Conservation (phyloP, 495 filamentous ascomycete genomes). For the Aspergillus heteromorphus region DNA sequence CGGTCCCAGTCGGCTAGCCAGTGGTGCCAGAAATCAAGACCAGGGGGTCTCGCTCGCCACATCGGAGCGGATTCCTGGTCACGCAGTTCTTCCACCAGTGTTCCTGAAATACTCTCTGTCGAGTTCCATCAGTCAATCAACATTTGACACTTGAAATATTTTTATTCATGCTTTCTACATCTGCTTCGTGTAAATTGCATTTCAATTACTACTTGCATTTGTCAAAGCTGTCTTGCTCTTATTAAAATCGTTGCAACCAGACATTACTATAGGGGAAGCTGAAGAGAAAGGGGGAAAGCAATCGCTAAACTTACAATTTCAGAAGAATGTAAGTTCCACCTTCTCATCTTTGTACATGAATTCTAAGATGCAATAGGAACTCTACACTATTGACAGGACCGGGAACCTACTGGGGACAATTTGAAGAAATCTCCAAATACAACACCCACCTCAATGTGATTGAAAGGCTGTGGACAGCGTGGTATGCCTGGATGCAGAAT, state of each 20-base stretch:
- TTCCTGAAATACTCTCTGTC: conserved; percentile 23
- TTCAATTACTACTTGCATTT: not conserved
- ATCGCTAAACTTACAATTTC: not conserved
- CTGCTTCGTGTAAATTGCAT: not conserved
- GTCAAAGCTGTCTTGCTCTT: not conserved
- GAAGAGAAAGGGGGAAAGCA: not conserved
- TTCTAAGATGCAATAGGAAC: conserved; percentile 38
- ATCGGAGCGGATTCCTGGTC: conserved; percentile 26
- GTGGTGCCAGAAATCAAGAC: conserved; percentile 32
- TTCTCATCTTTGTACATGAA: not conserved
- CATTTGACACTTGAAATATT: not conserved
- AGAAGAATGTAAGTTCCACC: not conserved
- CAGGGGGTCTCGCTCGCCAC: conserved; percentile 41
- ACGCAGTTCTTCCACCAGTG: conserved; percentile 7
- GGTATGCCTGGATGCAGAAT: conserved; percentile 99
- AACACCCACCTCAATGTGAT: conserved; percentile 80
- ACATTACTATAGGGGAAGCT: not conserved
- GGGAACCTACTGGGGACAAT: conserved; percentile 71
- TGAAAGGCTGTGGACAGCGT: conserved; percentile 86
- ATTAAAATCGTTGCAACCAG: not conserved
- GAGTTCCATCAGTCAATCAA: not conserved
- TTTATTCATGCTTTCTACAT: not conserved
- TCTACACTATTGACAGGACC: conserved; percentile 49
- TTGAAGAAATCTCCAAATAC: conserved; percentile 79
- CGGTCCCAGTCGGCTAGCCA: conserved; percentile 30